Evolutionary conservation across 257 asterid species (phyloP).

Genomic region (Solanum boliviense): DNA sequence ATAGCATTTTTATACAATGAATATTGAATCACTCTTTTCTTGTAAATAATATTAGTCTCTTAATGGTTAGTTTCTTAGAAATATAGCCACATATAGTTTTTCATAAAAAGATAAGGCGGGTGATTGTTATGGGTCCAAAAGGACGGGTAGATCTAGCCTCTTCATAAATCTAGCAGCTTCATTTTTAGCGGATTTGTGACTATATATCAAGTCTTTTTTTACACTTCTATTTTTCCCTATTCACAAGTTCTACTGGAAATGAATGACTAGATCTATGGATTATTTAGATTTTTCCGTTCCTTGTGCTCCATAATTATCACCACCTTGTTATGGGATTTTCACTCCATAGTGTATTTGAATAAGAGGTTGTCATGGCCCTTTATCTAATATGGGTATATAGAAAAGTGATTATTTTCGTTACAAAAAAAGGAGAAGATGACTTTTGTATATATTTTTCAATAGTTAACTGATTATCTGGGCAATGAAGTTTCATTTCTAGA

Average conservation of each 20-base stretch:
- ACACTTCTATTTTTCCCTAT: background rate
- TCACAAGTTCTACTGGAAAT: background rate
- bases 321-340: background rate
- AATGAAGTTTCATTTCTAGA: background rate
- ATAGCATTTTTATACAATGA: too few relatives aligned
- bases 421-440: background rate
- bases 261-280: background rate
- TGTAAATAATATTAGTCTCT: too few relatives aligned
- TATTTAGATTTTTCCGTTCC: background rate
- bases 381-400: background rate
- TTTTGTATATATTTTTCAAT: background rate
- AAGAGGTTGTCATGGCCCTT: background rate
- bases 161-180: too few relatives aligned
- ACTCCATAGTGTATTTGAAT: background rate
- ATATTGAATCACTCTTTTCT: too few relatives aligned
- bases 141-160: too few relatives aligned
- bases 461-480: background rate
- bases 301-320: background rate
- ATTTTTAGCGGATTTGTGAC: too few relatives aligned
- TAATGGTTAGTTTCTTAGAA: too few relatives aligned
- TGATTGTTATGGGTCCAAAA: too few relatives aligned
- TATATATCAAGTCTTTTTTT: background rate
- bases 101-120: too few relatives aligned
- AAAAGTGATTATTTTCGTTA: too few relatives aligned
- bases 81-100: too few relatives aligned